Evolutionary conservation across 2,329 filamentous ascomycete species (phyloP).

Genomic region (Gremmenia infestans): DNA sequence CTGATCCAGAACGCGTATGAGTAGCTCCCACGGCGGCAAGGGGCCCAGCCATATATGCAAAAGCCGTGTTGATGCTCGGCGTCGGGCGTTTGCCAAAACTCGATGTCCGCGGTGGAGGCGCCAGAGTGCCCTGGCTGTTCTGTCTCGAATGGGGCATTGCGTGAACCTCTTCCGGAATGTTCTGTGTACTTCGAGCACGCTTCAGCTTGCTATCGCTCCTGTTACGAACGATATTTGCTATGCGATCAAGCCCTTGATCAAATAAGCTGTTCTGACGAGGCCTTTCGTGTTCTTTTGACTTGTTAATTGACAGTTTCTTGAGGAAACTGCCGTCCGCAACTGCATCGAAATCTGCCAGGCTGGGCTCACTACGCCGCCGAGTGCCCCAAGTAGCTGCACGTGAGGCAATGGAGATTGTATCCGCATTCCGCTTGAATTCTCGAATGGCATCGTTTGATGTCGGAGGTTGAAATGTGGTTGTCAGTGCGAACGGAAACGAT

Average conservation of each 20-base stretch:
- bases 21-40: conserved; percentile 50
- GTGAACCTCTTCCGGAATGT: conserved; percentile 21
- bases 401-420: conserved; percentile 52
- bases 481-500: conserved; percentile 29
- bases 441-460: conserved; percentile 46
- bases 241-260: conserved; percentile 34
- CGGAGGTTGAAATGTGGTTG: conserved; percentile 37
- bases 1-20: conserved; percentile 55
- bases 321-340: conserved; percentile 56
- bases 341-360: conserved; percentile 51
- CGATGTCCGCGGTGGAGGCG: conserved; percentile 45
- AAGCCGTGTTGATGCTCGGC: conserved; percentile 55
- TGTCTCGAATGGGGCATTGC: conserved; percentile 32
- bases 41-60: conserved; percentile 50
- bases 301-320: conserved; percentile 55
- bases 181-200: conserved; percentile 23
- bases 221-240: conserved; percentile 29
- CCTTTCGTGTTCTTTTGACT: conserved; percentile 35
- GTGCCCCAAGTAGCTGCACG: conserved; percentile 67
- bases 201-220: conserved; percentile 31
- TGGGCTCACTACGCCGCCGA: conserved; percentile 59
- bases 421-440: conserved; percentile 39
- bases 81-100: conserved; percentile 46
- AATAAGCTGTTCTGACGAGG: conserved; percentile 50
- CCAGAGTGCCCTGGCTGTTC: conserved; percentile 36